phyloP scores from a whole-genome alignment of 305 asterid genomes.

The Fraxinus greggii region DNA sequence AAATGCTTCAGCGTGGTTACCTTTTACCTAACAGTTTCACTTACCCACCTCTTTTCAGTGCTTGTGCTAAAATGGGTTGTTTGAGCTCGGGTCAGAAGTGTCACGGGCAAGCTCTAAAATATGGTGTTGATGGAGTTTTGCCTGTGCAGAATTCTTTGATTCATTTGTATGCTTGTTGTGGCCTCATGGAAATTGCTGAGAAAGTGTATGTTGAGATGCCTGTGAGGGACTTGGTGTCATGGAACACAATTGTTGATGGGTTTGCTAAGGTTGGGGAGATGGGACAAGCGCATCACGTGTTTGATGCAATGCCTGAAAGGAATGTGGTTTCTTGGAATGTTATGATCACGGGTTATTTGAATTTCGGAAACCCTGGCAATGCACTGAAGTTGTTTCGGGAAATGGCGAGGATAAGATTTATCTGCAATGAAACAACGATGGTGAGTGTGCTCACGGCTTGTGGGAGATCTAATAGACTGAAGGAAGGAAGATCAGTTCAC shows the following conservation, averaged over 20 bases:
- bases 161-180: background rate
- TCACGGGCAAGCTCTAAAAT: background rate
- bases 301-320: background rate
- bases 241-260: background rate
- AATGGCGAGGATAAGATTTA: background rate
- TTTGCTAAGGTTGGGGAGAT: background rate
- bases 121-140: background rate
- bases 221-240: background rate
- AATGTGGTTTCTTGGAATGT: constrained; percentile 66
- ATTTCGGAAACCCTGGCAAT: background rate
- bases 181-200: background rate
- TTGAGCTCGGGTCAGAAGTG: background rate
- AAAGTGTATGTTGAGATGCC: background rate
- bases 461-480: background rate
- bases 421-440: background rate
- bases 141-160: background rate
- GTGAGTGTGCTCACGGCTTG: background rate
- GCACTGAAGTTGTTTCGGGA: background rate
- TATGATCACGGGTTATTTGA: background rate
- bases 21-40: background rate
- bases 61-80: background rate
- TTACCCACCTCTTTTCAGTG: background rate
- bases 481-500: background rate
- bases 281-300: background rate
- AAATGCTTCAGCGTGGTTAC: background rate